Conservation (phyloP, 805 yeast species). For the Wickerhamiella qilinensis region DNA sequence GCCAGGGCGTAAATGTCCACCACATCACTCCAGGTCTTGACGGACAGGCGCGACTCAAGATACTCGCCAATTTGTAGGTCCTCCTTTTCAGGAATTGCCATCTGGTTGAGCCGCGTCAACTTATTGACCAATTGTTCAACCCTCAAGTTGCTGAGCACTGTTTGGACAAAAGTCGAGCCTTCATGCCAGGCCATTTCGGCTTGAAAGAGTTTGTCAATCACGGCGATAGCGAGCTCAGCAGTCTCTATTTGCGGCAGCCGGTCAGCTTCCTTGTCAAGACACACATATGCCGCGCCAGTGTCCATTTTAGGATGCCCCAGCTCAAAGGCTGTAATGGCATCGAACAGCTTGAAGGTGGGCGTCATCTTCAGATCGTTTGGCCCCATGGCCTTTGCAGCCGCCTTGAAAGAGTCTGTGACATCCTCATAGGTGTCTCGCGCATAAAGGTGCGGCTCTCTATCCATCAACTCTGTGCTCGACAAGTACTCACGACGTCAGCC, state of each 20-base stretch:
- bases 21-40: constrained; percentile 11
- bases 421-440: constrained; percentile 19
- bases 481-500: too few species aligned
- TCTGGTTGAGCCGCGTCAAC: constrained; percentile 5
- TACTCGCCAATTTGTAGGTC: background rate
- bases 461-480: constrained; percentile 2
- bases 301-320: constrained; percentile 53
- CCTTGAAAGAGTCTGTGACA: constrained; percentile 14
- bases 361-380: constrained; percentile 44
- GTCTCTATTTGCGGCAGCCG: constrained; percentile 27
- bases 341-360: constrained; percentile 47
- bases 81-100: background rate
- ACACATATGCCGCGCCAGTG: constrained; percentile 46
- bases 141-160: constrained; percentile 59
- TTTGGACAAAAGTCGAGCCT: constrained; percentile 59
- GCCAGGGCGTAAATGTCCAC: constrained; percentile 14
- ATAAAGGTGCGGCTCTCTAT: constrained; percentile 15
- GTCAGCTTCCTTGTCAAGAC: constrained; percentile 26
- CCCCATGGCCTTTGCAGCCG: constrained; percentile 18
- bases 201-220: constrained; percentile 38
- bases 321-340: constrained; percentile 82
- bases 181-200: constrained; percentile 57
- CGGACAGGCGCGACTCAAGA: constrained; percentile 1
- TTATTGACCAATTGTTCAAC: constrained; percentile 41
- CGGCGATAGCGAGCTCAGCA: constrained; percentile 29